A percentile compares a stretch with the other conserved stretches of the same genome.
Evolutionary conservation across 2,329 filamentous ascomycete species (phyloP).

Genomic region (Colletotrichum camelliae): DNA sequence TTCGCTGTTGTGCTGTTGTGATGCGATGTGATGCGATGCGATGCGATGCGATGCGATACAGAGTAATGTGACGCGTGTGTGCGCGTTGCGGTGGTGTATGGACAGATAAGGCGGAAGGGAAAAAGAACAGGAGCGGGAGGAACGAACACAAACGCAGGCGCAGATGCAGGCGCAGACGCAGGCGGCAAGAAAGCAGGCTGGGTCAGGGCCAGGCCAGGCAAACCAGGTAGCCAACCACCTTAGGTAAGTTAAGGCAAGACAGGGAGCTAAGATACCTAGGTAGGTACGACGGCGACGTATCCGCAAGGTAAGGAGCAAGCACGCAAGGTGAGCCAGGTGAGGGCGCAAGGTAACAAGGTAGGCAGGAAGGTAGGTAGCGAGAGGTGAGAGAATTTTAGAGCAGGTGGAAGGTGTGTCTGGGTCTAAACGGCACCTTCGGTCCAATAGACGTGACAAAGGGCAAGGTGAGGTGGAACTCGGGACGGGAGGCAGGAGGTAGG

Average conservation of each 20-base stretch:
- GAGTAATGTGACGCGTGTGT: conserved; percentile 11
- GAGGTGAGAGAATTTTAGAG: background rate
- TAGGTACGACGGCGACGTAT: background rate
- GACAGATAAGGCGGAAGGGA: background rate
- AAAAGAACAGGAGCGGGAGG: background rate
- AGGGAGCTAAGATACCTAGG: background rate
- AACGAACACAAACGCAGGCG: background rate
- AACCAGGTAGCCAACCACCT: background rate
- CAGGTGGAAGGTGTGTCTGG: background rate
- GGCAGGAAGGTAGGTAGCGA: background rate
- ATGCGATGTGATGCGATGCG: background rate
- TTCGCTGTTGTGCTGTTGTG: background rate
- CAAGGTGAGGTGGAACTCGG: background rate
- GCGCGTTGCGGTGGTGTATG: conserved; percentile 7
- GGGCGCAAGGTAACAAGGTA: background rate
- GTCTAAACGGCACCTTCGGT: background rate
- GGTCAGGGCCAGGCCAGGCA: background rate
- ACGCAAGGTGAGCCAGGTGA: background rate
- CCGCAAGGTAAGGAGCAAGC: background rate
- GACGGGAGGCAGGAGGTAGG: background rate
- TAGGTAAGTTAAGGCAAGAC: background rate
- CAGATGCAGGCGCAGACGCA: background rate
- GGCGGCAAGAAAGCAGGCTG: background rate
- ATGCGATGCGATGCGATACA: conserved; percentile 1
- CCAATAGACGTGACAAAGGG: background rate